Conservation (phyloP, 1,284 basidiomycete genomes). For the Sporisorium exsertum region DNA sequence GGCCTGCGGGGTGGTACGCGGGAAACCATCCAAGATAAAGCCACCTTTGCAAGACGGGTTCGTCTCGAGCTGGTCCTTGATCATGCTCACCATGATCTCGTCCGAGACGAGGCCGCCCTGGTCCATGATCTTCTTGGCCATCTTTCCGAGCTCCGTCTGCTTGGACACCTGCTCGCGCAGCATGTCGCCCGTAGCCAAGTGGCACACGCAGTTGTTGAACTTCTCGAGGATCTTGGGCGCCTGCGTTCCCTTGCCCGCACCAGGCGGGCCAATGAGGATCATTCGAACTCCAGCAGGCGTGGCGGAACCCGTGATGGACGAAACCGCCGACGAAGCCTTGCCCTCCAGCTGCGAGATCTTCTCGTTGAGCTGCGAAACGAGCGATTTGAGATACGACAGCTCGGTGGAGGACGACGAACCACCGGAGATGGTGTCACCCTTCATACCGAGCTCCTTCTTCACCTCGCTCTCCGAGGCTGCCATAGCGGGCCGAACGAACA, state of each 20-base stretch:
- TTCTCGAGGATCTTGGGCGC: conserved; percentile 91
- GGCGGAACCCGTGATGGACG: conserved; percentile 29
- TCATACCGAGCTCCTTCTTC: conserved; percentile 47
- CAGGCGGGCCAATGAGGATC: conserved; percentile 94
- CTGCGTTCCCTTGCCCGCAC: conserved; percentile 99
- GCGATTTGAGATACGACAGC: conserved; percentile 64
- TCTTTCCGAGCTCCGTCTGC: conserved; percentile 87
- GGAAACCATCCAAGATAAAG: conserved; percentile 98
- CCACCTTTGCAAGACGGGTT: conserved; percentile 93
- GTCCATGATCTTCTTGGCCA: conserved; percentile 99
- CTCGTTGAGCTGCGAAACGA: conserved; percentile 65
- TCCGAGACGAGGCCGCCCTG: conserved; percentile 85
- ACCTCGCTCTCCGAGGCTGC: conserved; percentile 41
- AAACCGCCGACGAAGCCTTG: conserved; percentile 29
- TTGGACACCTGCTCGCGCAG: conserved; percentile 90
- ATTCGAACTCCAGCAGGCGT: conserved; percentile 73
- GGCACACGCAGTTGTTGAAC: conserved; percentile 86
- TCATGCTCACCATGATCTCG: conserved; percentile 98
- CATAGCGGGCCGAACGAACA: neutral
- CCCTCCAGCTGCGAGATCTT: neutral
- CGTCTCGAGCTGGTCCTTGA: conserved; percentile 92
- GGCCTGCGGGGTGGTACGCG: conserved; percentile 96
- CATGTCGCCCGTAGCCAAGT: conserved; percentile 98
- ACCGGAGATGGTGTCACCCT: conserved; percentile 41
- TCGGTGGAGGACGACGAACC: conserved; percentile 38